Percentiles rank a stretch among this genome's conserved stretches.
Conservation (phyloP, 257 asterid species). For the Catharanthus roseus region DNA sequence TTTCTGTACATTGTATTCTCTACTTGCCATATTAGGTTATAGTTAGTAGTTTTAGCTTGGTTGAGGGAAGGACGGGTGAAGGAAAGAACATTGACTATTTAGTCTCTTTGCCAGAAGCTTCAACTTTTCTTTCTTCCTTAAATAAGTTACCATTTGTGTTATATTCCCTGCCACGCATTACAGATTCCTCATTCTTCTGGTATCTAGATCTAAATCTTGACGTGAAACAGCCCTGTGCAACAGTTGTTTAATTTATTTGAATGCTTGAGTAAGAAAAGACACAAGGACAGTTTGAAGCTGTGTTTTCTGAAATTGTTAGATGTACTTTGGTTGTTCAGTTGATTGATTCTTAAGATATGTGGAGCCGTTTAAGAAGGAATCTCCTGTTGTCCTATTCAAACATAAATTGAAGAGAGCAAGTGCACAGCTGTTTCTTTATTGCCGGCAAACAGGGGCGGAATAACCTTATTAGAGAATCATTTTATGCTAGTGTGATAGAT, state of each 20-base stretch:
- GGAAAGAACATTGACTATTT: background rate
- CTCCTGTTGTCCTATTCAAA: background rate
- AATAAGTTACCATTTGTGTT: background rate
- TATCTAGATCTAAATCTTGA: background rate
- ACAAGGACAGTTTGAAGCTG: background rate
- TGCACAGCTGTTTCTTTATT: background rate
- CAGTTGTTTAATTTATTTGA: background rate
- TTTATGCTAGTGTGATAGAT: background rate
- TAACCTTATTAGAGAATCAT: background rate
- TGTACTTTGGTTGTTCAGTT: background rate
- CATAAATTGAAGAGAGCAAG: background rate
- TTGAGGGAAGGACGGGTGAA: background rate
- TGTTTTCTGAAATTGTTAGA: background rate
- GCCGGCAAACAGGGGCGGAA: background rate
- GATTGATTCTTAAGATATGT: background rate
- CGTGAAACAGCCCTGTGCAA: background rate
- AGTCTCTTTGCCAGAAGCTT: background rate
- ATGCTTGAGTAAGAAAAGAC: background rate
- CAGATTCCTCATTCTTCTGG: background rate
- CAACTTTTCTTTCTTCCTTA: background rate
- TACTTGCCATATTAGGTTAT: background rate
- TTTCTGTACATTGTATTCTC: background rate
- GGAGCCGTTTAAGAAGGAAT: background rate
- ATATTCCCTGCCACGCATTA: background rate
- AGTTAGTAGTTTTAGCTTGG: background rate